Evolutionary conservation across 805 yeast species (phyloP).

Genomic region (Wickerhamiella nectarea): DNA sequence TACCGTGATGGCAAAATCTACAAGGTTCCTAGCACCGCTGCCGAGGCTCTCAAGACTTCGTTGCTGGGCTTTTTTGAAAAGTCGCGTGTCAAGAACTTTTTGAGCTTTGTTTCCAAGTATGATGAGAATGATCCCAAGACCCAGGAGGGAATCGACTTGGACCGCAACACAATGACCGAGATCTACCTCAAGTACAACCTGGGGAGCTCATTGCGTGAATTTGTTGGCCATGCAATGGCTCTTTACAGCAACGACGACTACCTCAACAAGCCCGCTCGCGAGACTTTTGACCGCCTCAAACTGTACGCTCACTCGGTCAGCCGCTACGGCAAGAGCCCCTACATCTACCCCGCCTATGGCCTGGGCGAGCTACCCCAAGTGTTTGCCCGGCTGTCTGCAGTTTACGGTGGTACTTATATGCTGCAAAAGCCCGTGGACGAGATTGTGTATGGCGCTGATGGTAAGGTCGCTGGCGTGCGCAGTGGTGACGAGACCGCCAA

Average conservation of each 20-base stretch:
- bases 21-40: constrained; percentile 84
- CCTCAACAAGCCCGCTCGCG: constrained; percentile 77
- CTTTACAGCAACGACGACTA: constrained; percentile 88
- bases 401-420: constrained; percentile 98
- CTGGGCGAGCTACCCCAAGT: constrained; percentile 98
- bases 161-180: constrained; percentile 80
- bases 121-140: constrained; percentile 66
- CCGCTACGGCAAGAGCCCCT: constrained; percentile 91
- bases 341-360: constrained; percentile 90
- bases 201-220: constrained; percentile 86
- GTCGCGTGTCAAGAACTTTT: constrained; percentile 81
- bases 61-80: constrained; percentile 94
- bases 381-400: constrained; percentile 90
- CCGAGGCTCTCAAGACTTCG: constrained; percentile 82
- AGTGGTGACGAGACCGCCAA: constrained; percentile 85
- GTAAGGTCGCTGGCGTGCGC: constrained; percentile 70
- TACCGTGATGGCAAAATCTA: constrained; percentile 82
- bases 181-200: constrained; percentile 80
- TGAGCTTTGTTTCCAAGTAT: constrained; percentile 75
- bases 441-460: constrained; percentile 56
- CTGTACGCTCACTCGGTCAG: constrained; percentile 85
- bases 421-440: constrained; percentile 92
- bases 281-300: constrained; percentile 72
- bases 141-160: constrained; percentile 72
- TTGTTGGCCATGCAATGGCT: constrained; percentile 98